phyloP scores from a whole-genome alignment of 2,329 filamentous ascomycete genomes.

The Penicillium sp. region DNA sequence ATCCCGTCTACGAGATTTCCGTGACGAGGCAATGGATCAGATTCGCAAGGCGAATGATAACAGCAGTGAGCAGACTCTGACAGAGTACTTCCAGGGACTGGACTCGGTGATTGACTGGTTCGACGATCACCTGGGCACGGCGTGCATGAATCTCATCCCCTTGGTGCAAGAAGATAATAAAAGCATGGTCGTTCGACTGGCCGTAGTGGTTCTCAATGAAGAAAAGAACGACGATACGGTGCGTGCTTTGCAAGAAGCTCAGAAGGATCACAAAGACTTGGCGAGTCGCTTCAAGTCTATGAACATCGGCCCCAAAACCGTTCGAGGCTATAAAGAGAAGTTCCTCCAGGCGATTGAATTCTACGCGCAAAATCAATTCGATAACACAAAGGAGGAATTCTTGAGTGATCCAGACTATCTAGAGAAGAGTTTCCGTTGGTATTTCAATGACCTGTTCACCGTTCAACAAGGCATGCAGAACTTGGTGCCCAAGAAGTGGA shows the following conservation, averaged over 20 bases:
- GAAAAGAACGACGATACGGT: conserved; percentile 96
- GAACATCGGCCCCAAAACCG: conserved; percentile 86
- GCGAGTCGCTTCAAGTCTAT: conserved; percentile 93
- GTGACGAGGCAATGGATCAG: conserved; percentile 96
- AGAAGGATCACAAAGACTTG: conserved; percentile 94
- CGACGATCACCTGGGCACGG: conserved; percentile 87
- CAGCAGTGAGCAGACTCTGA: conserved; percentile 77
- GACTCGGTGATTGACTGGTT: conserved; percentile 93
- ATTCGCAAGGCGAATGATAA: conserved; percentile 76
- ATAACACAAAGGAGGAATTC: conserved; percentile 73
- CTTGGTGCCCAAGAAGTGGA: conserved; percentile 96
- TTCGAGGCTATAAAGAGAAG: conserved; percentile 95
- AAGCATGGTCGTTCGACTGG: conserved; percentile 86
- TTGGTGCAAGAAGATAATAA: conserved; percentile 85
- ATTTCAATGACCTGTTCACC: conserved; percentile 94
- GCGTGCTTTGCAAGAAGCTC: conserved; percentile 86
- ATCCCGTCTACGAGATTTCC: conserved; percentile 87
- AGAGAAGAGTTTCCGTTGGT: conserved; percentile 92
- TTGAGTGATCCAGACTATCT: conserved; percentile 79
- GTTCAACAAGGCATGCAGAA: conserved; percentile 91
- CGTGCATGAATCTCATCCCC: conserved; percentile 87
- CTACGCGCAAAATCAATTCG: conserved; percentile 75
- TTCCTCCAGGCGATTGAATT: conserved; percentile 80
- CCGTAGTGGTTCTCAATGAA: conserved; percentile 90
- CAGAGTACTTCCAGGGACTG: conserved; percentile 85